phyloP scores from a whole-genome alignment of 371 early-diverging fungal species.

The Apophysomyces variabilis region DNA sequence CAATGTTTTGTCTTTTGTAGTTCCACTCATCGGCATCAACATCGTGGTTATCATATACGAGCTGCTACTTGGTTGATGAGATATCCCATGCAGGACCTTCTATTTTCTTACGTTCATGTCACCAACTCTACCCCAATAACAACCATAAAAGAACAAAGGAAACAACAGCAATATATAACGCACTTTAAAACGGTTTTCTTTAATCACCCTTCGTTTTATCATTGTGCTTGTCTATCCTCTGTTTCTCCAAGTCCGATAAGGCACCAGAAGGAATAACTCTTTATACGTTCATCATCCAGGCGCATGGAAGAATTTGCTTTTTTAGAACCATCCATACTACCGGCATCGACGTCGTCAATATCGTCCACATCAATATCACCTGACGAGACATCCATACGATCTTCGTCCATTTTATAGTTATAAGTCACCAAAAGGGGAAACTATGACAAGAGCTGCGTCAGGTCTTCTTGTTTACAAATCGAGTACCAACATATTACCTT shows the following conservation, averaged over 20 bases:
- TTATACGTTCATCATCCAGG: constrained; percentile 47
- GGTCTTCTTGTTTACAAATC: not conserved
- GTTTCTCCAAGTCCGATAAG: constrained; percentile 62
- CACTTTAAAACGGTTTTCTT: too few species aligned
- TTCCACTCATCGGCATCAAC: constrained; percentile 86
- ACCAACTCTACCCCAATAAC: not conserved
- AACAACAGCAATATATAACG: not conserved
- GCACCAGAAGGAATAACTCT: constrained; percentile 66
- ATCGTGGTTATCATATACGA: constrained; percentile 85
- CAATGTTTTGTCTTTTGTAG: constrained; percentile 39
- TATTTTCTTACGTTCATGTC: not conserved
- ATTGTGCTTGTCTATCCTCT: constrained; percentile 3
- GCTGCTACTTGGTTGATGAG: constrained; percentile 74
- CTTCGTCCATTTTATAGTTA: constrained; percentile 62
- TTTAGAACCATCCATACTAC: constrained; percentile 33
- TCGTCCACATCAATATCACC: constrained; percentile 51
- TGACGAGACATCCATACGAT: constrained; percentile 51
- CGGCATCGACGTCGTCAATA: constrained; percentile 34
- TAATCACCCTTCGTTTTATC: not conserved
- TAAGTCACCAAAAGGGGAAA: constrained; percentile 70
- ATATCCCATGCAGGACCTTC: not conserved
- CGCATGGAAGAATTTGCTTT: constrained; percentile 38
- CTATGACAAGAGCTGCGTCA: constrained; percentile 29
- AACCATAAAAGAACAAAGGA: not conserved
- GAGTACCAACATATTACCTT: constrained; percentile 36